A percentile compares a stretch with the other conserved stretches of the same genome.
These are phyloP conservation scores for Moesziomyces sp. DNA, from an alignment of 1,284 basidiomycete genomes.

Conservation along the genomic window DNA sequence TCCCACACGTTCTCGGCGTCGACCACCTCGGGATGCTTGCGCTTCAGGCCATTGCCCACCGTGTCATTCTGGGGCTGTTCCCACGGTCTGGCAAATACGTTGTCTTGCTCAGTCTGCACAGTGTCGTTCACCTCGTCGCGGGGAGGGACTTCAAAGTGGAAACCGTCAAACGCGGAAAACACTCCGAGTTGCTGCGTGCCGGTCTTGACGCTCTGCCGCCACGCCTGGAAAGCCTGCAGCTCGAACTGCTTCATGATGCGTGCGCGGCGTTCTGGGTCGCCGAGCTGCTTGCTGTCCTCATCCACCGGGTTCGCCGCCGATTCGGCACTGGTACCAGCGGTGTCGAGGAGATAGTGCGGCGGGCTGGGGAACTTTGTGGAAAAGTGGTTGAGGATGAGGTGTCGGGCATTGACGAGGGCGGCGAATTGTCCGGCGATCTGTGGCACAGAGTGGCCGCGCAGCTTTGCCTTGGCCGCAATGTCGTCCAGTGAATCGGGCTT, in stretches of 20 bases:
- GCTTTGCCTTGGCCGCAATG: conserved; percentile 40
- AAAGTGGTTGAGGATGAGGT: conserved; percentile 64
- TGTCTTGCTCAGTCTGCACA: not conserved
- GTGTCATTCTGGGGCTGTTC: conserved; percentile 3
- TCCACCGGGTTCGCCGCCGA: conserved; percentile 1
- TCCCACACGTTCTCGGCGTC: conserved; percentile 8
- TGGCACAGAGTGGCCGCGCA: conserved; percentile 62
- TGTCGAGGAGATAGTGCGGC: conserved; percentile 38
- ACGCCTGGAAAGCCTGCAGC: conserved; percentile 52
- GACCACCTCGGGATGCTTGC: conserved; percentile 18
- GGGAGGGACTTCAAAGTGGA: conserved; percentile 35
- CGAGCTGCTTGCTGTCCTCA: conserved; percentile 12
- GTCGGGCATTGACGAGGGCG: conserved; percentile 46
- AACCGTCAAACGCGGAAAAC: conserved; percentile 41
- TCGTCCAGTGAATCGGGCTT: conserved; percentile 43
- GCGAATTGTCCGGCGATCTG: conserved; percentile 62
- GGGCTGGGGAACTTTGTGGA: conserved; percentile 56
- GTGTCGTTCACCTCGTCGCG: conserved; percentile 3
- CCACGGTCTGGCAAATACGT: conserved; percentile 26
- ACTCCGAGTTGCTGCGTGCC: conserved; percentile 15
- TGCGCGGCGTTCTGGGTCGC: conserved; percentile 42
- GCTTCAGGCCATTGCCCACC: conserved; percentile 19
- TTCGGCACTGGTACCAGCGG: conserved; percentile 9
- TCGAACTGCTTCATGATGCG: conserved; percentile 56
- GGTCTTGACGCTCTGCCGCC: conserved; percentile 20